phyloP scores from a whole-genome alignment of 371 early-diverging fungal genomes.

The Rhizopus arrhizus region DNA sequence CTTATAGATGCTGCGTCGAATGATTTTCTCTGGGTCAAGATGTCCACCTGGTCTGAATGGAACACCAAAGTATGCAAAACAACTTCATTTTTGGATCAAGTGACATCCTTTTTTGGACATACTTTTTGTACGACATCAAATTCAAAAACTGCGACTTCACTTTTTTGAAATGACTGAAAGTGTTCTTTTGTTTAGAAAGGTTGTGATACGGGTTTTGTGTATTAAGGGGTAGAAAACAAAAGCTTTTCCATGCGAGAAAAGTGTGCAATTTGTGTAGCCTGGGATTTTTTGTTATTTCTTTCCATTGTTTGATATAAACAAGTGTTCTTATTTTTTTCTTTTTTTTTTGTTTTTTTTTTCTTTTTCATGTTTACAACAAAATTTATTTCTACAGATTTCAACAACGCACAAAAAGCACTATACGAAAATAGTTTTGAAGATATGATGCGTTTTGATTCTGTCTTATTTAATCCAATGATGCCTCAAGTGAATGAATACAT shows the following conservation, averaged over 20 bases:
- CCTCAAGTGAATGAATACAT: background rate
- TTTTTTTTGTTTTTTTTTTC: background rate
- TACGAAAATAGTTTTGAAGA: background rate
- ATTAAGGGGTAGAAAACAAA: conserved; percentile 2
- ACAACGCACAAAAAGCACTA: background rate
- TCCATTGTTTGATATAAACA: conserved; percentile 3
- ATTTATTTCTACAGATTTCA: background rate
- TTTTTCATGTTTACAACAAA: background rate
- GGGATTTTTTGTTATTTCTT: background rate
- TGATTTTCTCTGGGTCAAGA: background rate
- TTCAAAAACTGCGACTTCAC: no score
- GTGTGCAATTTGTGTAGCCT: conserved; percentile 13
- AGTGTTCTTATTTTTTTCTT: background rate
- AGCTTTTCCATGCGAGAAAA: conserved; percentile 12
- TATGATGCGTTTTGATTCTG: conserved; percentile 3
- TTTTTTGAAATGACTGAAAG: background rate
- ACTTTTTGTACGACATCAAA: no score
- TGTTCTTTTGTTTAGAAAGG: background rate
- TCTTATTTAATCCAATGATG: conserved; percentile 3
- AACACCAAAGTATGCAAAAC: no score
- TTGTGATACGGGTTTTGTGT: background rate
- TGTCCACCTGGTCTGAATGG: no score
- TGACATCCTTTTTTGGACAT: no score
- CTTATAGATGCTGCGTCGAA: background rate
- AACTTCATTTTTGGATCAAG: background rate